phyloP scores from a whole-genome alignment of 2,329 filamentous ascomycete species.

The Ramularia collo-cygni region DNA sequence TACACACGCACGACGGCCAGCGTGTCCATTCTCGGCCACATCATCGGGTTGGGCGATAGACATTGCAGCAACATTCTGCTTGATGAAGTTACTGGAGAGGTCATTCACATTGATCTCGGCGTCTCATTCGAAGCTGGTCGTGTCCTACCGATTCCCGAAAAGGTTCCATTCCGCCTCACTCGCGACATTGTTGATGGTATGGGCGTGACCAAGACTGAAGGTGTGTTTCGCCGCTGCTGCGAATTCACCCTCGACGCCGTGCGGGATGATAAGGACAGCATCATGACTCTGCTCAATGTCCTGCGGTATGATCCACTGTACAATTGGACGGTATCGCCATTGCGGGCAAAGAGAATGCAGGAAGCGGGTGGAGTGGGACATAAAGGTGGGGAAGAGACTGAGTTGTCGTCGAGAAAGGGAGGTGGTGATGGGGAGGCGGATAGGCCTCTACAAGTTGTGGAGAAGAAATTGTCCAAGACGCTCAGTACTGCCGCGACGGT shows the following conservation, averaged over 20 bases:
- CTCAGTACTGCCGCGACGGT: constrained; percentile 92
- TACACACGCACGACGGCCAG: constrained; percentile 92
- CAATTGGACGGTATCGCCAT: constrained; percentile 80
- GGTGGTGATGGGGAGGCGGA: constrained; percentile 73
- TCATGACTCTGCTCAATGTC: constrained; percentile 98
- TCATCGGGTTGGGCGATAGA: constrained; percentile 85
- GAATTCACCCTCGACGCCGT: constrained; percentile 95
- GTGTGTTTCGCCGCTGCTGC: constrained; percentile 94
- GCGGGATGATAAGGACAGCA: constrained; percentile 89
- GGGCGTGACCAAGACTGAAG: constrained; percentile 91
- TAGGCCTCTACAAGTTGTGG: constrained; percentile 81
- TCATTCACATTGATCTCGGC: constrained; percentile 93
- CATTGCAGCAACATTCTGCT: constrained; percentile 97
- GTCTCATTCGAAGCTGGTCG: constrained; percentile 96
- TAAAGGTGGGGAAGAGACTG: constrained; percentile 31
- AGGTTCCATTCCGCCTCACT: constrained; percentile 91
- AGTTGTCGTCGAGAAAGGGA: constrained; percentile 33
- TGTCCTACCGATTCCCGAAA: constrained; percentile 88
- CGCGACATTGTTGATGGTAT: constrained; percentile 95
- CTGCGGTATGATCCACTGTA: constrained; percentile 96
- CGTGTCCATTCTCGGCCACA: constrained; percentile 83
- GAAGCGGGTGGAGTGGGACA: constrained; percentile 51
- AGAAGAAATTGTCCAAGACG: constrained; percentile 92
- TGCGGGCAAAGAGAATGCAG: constrained; percentile 60
- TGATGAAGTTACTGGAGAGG: constrained; percentile 82